A percentile compares a stretch with the other conserved stretches of the same genome.
Evolutionary conservation across 192 early-diverging fungal genomes (phyloP).

Genomic region (Coemansia sp.): DNA sequence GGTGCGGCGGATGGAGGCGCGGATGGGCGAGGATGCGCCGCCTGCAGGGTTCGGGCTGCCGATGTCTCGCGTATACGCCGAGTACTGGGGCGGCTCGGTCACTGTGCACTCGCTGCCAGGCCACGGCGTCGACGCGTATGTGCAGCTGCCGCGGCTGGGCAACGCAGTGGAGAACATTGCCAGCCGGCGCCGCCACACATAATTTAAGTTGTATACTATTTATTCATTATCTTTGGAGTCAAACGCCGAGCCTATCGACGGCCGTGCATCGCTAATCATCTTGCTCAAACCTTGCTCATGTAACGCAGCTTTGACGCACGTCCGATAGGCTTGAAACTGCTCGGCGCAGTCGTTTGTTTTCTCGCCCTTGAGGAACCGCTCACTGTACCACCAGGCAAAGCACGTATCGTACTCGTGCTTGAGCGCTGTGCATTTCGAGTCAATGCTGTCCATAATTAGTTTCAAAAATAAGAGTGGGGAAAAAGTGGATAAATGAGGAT

Average conservation of each 20-base stretch:
- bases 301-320: conserved; percentile 73
- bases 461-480: background rate
- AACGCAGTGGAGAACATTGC: conserved; percentile 58
- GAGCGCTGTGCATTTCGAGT: conserved; percentile 70
- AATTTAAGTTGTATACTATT: background rate
- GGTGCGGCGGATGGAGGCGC: conserved; percentile 76
- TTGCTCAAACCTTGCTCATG: conserved; percentile 83
- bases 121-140: conserved; percentile 90
- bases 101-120: conserved; percentile 79
- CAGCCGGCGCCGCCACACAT: conserved; percentile 10
- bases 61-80: conserved; percentile 86
- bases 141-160: conserved; percentile 72
- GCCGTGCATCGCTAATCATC: conserved; percentile 79
- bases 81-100: conserved; percentile 93
- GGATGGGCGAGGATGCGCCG: conserved; percentile 50
- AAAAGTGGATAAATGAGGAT: background rate
- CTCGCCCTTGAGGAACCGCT: conserved; percentile 89
- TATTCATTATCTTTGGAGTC: conserved; percentile 1
- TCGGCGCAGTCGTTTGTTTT: conserved; percentile 76
- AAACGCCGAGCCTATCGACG: conserved; percentile 60
- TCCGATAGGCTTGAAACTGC: conserved; percentile 79
- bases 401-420: conserved; percentile 88
- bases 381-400: conserved; percentile 96
- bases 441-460: conserved; percentile 49
- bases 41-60: conserved; percentile 88